A percentile compares a stretch with the other conserved stretches of the same genome.
phyloP scores from a whole-genome alignment of 2,329 filamentous ascomycete genomes.

The Orbilia blumenaviensis region DNA sequence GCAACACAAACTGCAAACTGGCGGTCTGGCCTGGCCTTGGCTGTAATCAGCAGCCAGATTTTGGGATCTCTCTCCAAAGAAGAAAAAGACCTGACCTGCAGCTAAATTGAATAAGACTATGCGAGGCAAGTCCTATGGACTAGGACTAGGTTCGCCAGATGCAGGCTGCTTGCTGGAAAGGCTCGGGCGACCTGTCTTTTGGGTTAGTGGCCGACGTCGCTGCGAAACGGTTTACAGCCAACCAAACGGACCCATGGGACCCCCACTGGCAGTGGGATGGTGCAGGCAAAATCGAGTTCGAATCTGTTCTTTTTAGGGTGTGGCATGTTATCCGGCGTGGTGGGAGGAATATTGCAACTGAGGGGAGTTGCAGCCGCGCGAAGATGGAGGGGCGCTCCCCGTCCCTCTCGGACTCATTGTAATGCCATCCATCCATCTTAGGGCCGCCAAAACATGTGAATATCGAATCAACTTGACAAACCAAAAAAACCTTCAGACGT shows the following conservation, averaged over 20 bases:
- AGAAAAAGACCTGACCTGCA: not conserved
- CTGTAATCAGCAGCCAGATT: constrained; percentile 19
- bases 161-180: too few relatives aligned
- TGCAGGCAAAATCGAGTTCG: constrained; percentile 46
- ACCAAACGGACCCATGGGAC: constrained; percentile 40
- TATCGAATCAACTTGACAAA: not conserved
- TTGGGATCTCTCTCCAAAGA: not conserved
- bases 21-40: not conserved
- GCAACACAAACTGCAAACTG: not conserved
- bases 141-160: not conserved
- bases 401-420: constrained; percentile 10
- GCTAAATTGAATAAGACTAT: too few relatives aligned
- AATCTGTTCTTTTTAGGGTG: constrained; percentile 23
- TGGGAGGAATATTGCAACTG: not conserved
- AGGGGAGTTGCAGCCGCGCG: constrained; percentile 7
- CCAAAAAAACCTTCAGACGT: not conserved
- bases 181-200: not conserved
- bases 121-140: constrained; percentile 10
- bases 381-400: too few relatives aligned
- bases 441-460: constrained; percentile 18
- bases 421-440: not conserved
- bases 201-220: constrained; percentile 46
- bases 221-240: constrained; percentile 4
- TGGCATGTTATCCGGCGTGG: not conserved
- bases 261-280: constrained; percentile 28